These are phyloP conservation scores for Cubamyces sp. DNA, from an alignment of 768 basidiomycete species.

Conservation along the genomic window DNA sequence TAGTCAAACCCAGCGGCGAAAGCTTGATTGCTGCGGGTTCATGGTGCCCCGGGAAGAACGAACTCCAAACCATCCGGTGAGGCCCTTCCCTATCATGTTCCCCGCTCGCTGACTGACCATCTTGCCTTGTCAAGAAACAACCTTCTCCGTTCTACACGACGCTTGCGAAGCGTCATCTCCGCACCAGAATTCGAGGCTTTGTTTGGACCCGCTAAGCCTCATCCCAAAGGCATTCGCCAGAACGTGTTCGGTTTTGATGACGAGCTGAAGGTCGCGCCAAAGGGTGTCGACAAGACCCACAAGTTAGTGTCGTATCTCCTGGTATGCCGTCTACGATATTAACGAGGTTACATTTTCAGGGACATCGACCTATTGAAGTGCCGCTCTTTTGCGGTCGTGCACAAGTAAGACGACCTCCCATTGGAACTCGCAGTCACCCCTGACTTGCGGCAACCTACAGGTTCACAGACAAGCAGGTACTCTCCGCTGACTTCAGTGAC, in stretches of 20 bases:
- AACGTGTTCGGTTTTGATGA: constrained; percentile 90
- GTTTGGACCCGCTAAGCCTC: constrained; percentile 73
- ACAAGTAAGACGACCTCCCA: constrained; percentile 47
- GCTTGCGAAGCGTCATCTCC: constrained; percentile 69
- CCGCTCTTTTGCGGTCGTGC: constrained; percentile 71
- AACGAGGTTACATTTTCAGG: constrained; percentile 39
- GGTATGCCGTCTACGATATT: constrained; percentile 1
- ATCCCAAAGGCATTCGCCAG: constrained; percentile 62
- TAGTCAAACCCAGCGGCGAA: constrained; percentile 68
- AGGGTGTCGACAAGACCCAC: constrained; percentile 85
- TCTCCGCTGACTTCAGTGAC: constrained; percentile 66
- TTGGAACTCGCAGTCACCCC: background rate
- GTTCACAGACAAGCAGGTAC: constrained; percentile 77
- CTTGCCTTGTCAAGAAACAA: constrained; percentile 48
- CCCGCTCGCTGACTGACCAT: background rate
- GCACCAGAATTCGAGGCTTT: constrained; percentile 69
- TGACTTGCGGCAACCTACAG: constrained; percentile 39
- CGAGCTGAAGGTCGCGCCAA: constrained; percentile 89
- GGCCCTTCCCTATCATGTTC: background rate
- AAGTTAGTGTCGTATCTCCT: constrained; percentile 46
- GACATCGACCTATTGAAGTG: constrained; percentile 93
- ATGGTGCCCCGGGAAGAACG: constrained; percentile 80
- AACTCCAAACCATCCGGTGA: constrained; percentile 74
- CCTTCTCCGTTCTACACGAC: constrained; percentile 60
- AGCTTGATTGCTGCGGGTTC: constrained; percentile 79